Evolutionary conservation across 495 filamentous ascomycete species (phyloP).

Genomic region (Xanthoparmelia taractica): DNA sequence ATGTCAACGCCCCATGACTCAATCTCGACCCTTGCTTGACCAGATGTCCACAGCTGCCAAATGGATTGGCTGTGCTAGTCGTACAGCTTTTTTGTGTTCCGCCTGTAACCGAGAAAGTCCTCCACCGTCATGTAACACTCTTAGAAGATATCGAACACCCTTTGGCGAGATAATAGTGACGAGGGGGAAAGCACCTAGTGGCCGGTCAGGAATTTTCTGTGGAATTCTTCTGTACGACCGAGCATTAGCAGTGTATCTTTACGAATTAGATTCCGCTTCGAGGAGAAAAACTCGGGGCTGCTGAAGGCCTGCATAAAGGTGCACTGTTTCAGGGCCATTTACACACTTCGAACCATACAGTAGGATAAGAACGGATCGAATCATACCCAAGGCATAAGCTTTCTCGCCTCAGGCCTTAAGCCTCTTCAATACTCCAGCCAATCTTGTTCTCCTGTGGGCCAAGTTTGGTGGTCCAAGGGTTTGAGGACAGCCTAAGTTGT

Average conservation of each 20-base stretch:
- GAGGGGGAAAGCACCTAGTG: not conserved
- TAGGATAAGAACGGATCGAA: not conserved
- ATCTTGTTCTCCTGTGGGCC: not conserved
- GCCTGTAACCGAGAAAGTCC: too few species aligned
- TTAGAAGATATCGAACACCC: not conserved
- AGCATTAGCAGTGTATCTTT: conserved; percentile 5
- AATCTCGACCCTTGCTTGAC: not conserved
- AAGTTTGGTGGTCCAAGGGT: not conserved
- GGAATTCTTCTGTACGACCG: not conserved
- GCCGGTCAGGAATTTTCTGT: not conserved
- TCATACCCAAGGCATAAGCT: not conserved
- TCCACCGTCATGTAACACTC: not conserved
- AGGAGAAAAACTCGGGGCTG: not conserved
- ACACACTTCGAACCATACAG: not conserved
- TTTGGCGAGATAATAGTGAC: not conserved
- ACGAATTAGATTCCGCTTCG: not conserved
- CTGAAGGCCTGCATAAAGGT: not conserved
- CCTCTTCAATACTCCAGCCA: not conserved
- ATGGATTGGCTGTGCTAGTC: not conserved
- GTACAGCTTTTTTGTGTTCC: not conserved
- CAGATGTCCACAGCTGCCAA: not conserved
- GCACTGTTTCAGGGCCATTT: not conserved
- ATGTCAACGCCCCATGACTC: not conserved
- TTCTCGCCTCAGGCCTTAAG: not conserved
- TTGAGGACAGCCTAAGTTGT: not conserved